Conservation (phyloP, 2,329 filamentous ascomycete genomes). For the Trichoderma sp. region DNA sequence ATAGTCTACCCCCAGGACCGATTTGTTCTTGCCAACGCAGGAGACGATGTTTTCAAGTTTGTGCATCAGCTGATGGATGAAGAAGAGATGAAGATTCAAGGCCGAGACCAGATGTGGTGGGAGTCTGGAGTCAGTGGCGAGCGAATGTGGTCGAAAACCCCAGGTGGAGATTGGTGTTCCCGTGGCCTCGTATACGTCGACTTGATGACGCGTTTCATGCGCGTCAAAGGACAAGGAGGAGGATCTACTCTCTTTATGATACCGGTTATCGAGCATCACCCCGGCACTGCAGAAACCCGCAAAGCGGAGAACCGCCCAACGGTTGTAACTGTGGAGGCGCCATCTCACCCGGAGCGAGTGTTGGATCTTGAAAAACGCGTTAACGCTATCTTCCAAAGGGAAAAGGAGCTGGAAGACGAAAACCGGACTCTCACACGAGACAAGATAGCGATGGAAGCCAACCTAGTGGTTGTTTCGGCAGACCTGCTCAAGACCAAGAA, state of each 20-base stretch:
- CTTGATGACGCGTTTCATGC: slow-evolving; percentile 51
- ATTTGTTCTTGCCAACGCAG: slow-evolving; percentile 54
- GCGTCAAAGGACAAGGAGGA: slow-evolving; percentile 42
- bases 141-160: slow-evolving; percentile 31
- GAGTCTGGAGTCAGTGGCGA: slow-evolving; percentile 42
- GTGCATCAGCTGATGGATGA: slow-evolving; percentile 48
- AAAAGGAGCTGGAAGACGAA: slow-evolving; percentile 20
- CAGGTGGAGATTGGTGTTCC: slow-evolving; percentile 32
- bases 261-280: slow-evolving; percentile 48
- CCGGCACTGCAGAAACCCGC: slow-evolving; percentile 42
- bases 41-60: slow-evolving; percentile 47
- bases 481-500: slow-evolving; percentile 23
- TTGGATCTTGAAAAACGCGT: slow-evolving; percentile 31
- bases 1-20: slow-evolving; percentile 54
- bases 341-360: slow-evolving; percentile 33
- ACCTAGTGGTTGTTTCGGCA: slow-evolving; percentile 23
- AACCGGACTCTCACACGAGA: slow-evolving; percentile 26
- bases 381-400: slow-evolving; percentile 25
- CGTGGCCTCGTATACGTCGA: slow-evolving; percentile 49
- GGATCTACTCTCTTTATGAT: slow-evolving; percentile 51
- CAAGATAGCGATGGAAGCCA: slow-evolving; percentile 23
- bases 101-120: slow-evolving; percentile 34
- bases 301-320: slow-evolving; percentile 45
- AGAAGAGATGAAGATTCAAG: slow-evolving; percentile 40
- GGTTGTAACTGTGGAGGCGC: slow-evolving; percentile 31